Conservation (phyloP, 2,329 filamentous ascomycete species). For the Xylariaceae sp. region DNA sequence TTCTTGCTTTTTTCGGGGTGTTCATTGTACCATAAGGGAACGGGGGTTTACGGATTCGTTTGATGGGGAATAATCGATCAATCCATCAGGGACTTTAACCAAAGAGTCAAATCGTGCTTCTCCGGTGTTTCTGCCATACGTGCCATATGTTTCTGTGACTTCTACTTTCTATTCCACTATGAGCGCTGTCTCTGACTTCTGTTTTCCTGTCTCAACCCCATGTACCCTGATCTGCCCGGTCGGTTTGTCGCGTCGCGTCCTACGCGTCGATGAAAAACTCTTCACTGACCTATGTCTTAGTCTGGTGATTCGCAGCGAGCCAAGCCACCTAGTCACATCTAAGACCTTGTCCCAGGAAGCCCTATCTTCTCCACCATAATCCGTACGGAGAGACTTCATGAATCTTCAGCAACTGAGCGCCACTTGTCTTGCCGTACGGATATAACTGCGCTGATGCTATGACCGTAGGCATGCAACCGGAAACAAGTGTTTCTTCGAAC, state of each 20-base stretch:
- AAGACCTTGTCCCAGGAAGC: too few relatives aligned
- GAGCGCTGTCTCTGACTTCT: background rate
- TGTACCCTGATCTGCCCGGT: background rate
- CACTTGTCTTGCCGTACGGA: too few relatives aligned
- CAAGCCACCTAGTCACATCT: background rate
- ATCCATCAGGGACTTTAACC: conserved; percentile 26
- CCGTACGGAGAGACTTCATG: too few relatives aligned
- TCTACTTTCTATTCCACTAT: background rate
- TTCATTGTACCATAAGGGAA: conserved; percentile 35
- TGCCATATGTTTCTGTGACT: background rate
- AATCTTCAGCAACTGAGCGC: too few relatives aligned
- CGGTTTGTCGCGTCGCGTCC: background rate
- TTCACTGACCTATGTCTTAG: background rate
- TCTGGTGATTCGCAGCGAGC: background rate
- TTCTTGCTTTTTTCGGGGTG: conserved; percentile 30
- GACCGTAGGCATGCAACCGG: too few relatives aligned
- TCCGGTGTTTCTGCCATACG: background rate
- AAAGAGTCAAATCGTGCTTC: conserved; percentile 12
- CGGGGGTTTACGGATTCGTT: conserved; percentile 28
- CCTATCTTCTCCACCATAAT: too few relatives aligned
- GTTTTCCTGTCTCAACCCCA: background rate
- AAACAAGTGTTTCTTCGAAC: too few relatives aligned
- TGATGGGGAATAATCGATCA: conserved; percentile 29
- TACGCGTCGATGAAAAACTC: background rate
- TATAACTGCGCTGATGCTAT: too few relatives aligned